Base-by-base conservation (phyloP, 169 alveolate species). In the Plasmodium berghei region DNA sequence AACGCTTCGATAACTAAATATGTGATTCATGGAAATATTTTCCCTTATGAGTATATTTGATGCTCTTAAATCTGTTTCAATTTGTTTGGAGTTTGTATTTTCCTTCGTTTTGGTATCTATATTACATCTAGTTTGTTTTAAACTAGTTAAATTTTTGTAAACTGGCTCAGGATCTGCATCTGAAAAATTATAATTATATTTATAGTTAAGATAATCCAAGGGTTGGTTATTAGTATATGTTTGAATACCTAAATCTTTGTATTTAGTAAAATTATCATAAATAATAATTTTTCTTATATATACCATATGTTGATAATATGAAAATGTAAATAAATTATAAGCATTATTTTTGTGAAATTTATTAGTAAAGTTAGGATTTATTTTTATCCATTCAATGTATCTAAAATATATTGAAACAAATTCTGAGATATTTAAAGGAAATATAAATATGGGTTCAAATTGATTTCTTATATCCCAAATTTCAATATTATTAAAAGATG, bases 381-480 rank as follows among this genome's bases (percentile, higher is more conserved):
- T 34, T 20, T 49, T 42, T 9, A 86, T 64, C 96, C 96, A 94
- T 64, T 69, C 87, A 20, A 94, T 73, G 62, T 92, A 72, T 62
- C 96, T 87, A 70, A 90, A 90, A 54, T 95, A 42, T 0, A 94
- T 72, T 2, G 93, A 89, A 22, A 87, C 24, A 69, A 72, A 80
- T 56, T 87, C 95, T 0, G 95, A 64, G 1, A 93, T 64, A 8
- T 94, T 90, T n/a, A 94, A 26, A 22, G 96, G 96, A 26, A 94
- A 91, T 20, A 88, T 90, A 66, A 92, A 72, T 18, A 94, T 16
- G 16, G 96, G 96, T 66, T 77, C 88, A 66, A 59, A 55, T 40
- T 94, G 95, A 48, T 74, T 73, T 22, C 95, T 28, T 55, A 92
- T 59, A 77, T 94, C 96, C 90, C 93, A 92, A n/a, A 94, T n/a